Percentiles rank a stretch among this genome's conserved stretches.
These are phyloP conservation scores for Fusarium dimerum DNA, from an alignment of 2,329 filamentous ascomycete genomes.

Conservation along the genomic window DNA sequence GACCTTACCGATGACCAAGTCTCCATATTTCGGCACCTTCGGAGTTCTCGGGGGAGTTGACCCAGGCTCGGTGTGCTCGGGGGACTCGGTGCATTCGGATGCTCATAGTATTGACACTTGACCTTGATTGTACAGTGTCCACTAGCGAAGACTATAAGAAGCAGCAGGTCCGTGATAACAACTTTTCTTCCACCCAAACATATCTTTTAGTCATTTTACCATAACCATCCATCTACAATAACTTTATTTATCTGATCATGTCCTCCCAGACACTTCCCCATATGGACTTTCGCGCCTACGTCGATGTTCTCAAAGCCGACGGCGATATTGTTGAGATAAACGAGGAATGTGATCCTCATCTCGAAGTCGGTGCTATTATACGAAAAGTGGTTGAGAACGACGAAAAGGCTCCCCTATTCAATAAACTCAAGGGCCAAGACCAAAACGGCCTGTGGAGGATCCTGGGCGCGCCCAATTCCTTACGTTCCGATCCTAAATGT, in stretches of 20 bases:
- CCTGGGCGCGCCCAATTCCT: conserved; percentile 45
- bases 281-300: conserved; percentile 24
- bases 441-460: conserved; percentile 46
- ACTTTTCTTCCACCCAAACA: no score
- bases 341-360: conserved; percentile 42
- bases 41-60: neutral
- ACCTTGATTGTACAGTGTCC: no score
- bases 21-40: neutral
- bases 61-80: conserved; percentile 8
- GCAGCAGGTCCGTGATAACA: no score
- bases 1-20: no score
- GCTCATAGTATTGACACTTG: no score
- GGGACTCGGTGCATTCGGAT: no score
- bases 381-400: conserved; percentile 47
- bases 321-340: conserved; percentile 47
- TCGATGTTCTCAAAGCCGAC: conserved; percentile 30
- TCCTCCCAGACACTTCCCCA: conserved; percentile 18
- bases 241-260: no score
- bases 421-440: conserved; percentile 47
- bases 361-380: conserved; percentile 50
- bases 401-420: conserved; percentile 51
- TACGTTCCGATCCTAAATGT: conserved; percentile 24
- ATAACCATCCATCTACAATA: no score
- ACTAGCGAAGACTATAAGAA: no score
- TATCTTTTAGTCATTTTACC: no score